phyloP scores from a whole-genome alignment of 306 rosid genomes.

The Sindora glabra region DNA sequence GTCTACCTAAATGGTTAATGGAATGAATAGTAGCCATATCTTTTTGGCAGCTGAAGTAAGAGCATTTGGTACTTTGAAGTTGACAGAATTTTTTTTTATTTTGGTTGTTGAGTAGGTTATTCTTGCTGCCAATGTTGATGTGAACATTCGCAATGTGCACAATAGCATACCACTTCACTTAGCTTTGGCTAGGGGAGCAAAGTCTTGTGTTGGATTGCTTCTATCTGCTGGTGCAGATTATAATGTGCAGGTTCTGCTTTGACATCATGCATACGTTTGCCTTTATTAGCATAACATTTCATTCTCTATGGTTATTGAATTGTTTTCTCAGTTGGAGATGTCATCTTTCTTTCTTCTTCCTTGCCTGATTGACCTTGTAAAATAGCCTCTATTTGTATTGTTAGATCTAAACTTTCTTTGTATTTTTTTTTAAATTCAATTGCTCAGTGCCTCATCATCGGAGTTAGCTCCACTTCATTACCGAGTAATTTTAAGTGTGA shows the following conservation, averaged over 20 bases:
- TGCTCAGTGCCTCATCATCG: neutral
- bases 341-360: neutral
- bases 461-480: conserved; percentile 4
- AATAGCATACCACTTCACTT: conserved; percentile 94
- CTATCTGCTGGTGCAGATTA: conserved; percentile 79
- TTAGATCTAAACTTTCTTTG: neutral
- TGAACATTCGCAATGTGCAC: conserved; percentile 83
- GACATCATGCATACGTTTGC: neutral
- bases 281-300: neutral
- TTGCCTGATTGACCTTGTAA: neutral
- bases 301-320: neutral
- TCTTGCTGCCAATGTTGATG: conserved; percentile 86
- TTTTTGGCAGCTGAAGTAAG: conserved; percentile 9
- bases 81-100: neutral
- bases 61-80: neutral
- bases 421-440: no score
- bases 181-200: conserved; percentile 96
- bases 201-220: conserved; percentile 87
- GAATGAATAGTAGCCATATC: conserved; percentile 13
- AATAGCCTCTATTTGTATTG: neutral
- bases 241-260: conserved; percentile 68
- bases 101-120: conserved; percentile 55
- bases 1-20: neutral
- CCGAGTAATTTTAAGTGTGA: neutral
- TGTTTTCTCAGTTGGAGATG: neutral